phyloP scores from a whole-genome alignment of 2,329 filamentous ascomycete genomes.

The Pyricularia pennisetigena region DNA sequence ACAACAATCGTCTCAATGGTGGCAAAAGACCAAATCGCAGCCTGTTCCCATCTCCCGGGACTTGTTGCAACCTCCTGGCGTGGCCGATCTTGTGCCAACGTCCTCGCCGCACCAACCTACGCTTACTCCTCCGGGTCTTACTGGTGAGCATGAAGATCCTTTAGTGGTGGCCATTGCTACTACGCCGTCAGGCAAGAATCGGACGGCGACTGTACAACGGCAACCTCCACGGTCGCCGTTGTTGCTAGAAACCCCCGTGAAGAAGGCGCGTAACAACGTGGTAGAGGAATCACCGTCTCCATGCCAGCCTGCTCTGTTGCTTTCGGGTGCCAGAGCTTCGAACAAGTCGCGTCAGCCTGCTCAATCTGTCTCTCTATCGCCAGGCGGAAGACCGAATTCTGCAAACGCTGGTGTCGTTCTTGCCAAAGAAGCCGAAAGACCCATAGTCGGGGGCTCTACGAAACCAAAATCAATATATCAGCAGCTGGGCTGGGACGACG shows the following conservation, averaged over 20 bases:
- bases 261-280: neutral
- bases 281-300: neutral
- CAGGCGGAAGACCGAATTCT: neutral
- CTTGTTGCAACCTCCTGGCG: neutral
- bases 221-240: neutral
- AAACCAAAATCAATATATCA: constrained; percentile 39
- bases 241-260: neutral
- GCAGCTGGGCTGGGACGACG: constrained; percentile 48
- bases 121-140: neutral
- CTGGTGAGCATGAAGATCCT: neutral
- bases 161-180: neutral
- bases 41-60: neutral
- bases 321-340: neutral
- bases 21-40: neutral
- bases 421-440: neutral
- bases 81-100: constrained; percentile 8
- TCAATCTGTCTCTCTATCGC: neutral
- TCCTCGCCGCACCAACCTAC: constrained; percentile 11
- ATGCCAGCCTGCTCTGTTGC: neutral
- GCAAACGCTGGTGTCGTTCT: neutral
- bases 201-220: neutral
- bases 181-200: neutral
- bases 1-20: neutral
- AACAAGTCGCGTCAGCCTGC: neutral
- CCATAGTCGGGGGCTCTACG: constrained; percentile 1